Conservation (phyloP, 176 grass and related monocot genomes). For the Musa acuminata region DNA sequence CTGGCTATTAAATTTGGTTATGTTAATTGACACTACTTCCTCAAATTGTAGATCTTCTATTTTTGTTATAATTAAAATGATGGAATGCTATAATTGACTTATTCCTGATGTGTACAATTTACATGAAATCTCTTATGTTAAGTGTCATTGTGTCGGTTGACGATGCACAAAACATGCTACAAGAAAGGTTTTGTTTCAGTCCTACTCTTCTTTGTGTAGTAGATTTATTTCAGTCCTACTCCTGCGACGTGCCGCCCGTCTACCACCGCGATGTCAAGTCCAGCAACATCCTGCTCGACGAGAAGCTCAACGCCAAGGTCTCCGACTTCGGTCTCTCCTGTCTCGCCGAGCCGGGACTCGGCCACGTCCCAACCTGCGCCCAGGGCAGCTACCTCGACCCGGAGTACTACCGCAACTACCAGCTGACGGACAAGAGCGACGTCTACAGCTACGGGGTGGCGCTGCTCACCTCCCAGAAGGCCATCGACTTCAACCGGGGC, state of each 20-base stretch:
- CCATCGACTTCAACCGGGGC: slow-evolving; percentile 52
- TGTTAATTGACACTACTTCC: not conserved
- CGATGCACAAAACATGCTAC: too few relatives aligned
- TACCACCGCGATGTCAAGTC: slow-evolving; percentile 74
- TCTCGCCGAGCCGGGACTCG: slow-evolving; percentile 51
- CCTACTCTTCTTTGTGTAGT: too few relatives aligned
- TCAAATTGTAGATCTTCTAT: not conserved
- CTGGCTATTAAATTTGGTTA: not conserved
- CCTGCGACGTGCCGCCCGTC: slow-evolving; percentile 38
- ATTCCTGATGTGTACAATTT: not conserved
- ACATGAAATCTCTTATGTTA: not conserved
- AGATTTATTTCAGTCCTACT: not conserved
- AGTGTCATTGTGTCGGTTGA: too few relatives aligned
- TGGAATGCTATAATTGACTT: not conserved
- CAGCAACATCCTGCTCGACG: slow-evolving; percentile 61
- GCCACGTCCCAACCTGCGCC: slow-evolving; percentile 75
- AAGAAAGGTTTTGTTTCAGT: too few relatives aligned
- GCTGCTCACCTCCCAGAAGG: slow-evolving; percentile 63
- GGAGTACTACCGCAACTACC: slow-evolving; percentile 81
- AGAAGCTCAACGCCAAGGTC: slow-evolving; percentile 50
- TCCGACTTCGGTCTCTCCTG: slow-evolving; percentile 68
- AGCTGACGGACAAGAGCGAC: slow-evolving; percentile 80
- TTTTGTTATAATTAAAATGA: not conserved
- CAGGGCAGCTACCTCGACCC: slow-evolving; percentile 79
- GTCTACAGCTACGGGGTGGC: slow-evolving; percentile 91